phyloP scores from a whole-genome alignment of 306 rosid species.

The cucumber (Cucumis sativus) region Cucumber_9930_V3 NC_026656.2:12185501-12186000 shows the following conservation, averaged over 20 bases:
- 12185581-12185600: not conserved
- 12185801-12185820: not conserved
- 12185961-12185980: conserved; percentile 40
- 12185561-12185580: too few relatives aligned
- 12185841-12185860: conserved; percentile 61
- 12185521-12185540: too few relatives aligned
- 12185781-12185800: not conserved
- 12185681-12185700: not conserved
- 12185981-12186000: conserved; percentile 31
- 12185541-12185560: too few relatives aligned
- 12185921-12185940: conserved; percentile 79
- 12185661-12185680: not conserved
- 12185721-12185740: not conserved
- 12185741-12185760: not conserved
- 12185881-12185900: conserved; percentile 37
- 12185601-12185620: not conserved
- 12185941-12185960: conserved; percentile 36
- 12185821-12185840: conserved; percentile 45
- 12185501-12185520: too few relatives aligned
- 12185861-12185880: conserved; percentile 41
- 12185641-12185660: not conserved
- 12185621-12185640: not conserved
- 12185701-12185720: not conserved
- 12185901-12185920: conserved; percentile 44
- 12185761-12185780: not conserved